Base-by-base conservation (phyloP, 2,329 filamentous ascomycete species). In the Juglanconis sp. region DNA sequence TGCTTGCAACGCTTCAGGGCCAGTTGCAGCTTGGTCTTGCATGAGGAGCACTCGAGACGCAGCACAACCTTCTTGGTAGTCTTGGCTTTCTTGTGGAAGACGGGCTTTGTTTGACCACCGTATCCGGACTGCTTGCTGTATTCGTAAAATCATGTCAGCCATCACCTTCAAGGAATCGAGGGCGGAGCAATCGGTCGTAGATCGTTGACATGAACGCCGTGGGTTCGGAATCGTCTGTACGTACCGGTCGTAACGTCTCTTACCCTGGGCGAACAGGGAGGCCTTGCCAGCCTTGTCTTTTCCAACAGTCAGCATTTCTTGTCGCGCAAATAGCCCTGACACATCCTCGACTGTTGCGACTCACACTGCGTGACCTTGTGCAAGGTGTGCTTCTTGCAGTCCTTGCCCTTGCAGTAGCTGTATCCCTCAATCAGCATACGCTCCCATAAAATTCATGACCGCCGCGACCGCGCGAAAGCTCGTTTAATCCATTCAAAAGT, bases 71-170 rank as follows among this genome's bases (percentile, higher is more conserved):
- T 99, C 91, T 99, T 99, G 78, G 95, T 99, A 72, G 95, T 99
- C 91, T 99, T 99, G 71, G 95, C 95, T 86, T 97, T 98, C 90
- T 98, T 99, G 91, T 98, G 95, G 91, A 98, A 99, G 77, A 99
- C 93, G 73, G 96, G 95, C 86, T 99, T 99, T 76, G 95, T 99
- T 86, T 99, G 95, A 93, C 95, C 95, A 91, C 95, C 95, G 79
- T 97, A 98, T 91, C 94, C 94, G 79, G 89, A 63, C 59, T 63
- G 61, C 61, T 63, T 63, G 32, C 61, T 63, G 47, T 63, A 47
- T 44, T 57, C 49, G 54, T 30, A 48, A 24, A 36, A 48, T 40
- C 3, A 47, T 36, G 56, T 59, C 42, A 62, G 59, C 36, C 32
- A 32, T 24, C 24, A 24, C 24, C 31, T 42, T 6, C 42, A 49